Evolutionary conservation across 306 rosid species (phyloP), one percentile per base, ranked within the genome.

Genomic region (Pachyrhizus erosus): DNA sequence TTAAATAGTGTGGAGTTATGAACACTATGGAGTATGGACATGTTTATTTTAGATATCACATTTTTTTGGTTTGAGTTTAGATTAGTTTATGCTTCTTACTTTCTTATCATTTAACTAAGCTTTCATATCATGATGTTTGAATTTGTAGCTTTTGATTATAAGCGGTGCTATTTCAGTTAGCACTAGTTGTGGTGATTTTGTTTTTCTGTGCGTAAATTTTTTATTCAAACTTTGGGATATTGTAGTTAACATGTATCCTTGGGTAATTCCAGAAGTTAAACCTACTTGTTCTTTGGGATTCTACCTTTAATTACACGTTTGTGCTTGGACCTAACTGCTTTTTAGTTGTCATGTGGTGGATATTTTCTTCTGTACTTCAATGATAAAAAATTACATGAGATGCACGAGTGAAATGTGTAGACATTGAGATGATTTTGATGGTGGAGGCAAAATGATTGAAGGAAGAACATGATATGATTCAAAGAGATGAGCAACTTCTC

Each of bases 181-280:
- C 69, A 29, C 60, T 9, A 9, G 34, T 54, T 79, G 48, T 78
- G 71, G 11, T 51, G 60, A 20, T 75, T 60, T 61, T 52, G 24
- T 46, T 39, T 43, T 76, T 70, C 29, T 52, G 40, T 31, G 9
- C 45, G n/a, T n/a, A n/a, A 14, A 31, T 55, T 33, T 64, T 9
- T 7, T 75, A 21, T 27, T 83, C 52, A 45, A 79, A 43, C 40
- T 76, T 62, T 20, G 61, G 34, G 69, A 57, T 52, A 40, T 33
- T 79, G 58, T 62, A 69, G 82, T 69, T 68, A 42, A 55, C 60
- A 29, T 79, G 65, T 76, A 54, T 75, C 29, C 48, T 80, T 15
- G 64, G 77, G 62, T 75, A 57, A 69, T 80, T 82, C 66, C 42
- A 42, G 51, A 49, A 78, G 54, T 58, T 78, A 79, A 49, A 70